Evolutionary conservation across 2,329 filamentous ascomycete genomes (phyloP).

Genomic region (Berkeleyomyces rouxiae): DNA sequence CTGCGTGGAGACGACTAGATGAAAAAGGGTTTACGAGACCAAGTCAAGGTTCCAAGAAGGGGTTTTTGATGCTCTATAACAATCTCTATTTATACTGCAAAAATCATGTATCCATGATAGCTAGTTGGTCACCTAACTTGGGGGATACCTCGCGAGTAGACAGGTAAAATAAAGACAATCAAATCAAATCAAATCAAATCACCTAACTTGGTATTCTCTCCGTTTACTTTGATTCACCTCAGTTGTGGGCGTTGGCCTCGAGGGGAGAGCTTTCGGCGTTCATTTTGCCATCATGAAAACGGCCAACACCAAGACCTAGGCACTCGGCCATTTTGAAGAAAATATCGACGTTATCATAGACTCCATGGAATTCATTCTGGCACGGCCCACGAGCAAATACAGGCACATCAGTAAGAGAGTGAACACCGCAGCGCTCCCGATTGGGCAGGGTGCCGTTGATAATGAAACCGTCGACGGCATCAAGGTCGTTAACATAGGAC

Average conservation of each 20-base stretch:
- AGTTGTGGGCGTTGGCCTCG: conserved; percentile 8
- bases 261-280: conserved; percentile 4
- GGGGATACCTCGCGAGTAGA: no score
- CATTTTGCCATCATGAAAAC: conserved; percentile 1
- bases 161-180: no score
- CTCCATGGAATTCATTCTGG: conserved; percentile 57
- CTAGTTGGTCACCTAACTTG: no score
- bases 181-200: no score
- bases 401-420: conserved; percentile 62
- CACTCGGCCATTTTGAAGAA: conserved; percentile 60
- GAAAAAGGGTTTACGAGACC: no score
- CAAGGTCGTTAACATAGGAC: conserved; percentile 51
- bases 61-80: no score
- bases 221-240: background rate
- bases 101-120: no score
- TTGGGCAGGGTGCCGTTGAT: conserved; percentile 60
- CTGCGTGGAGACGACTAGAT: no score
- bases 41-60: no score
- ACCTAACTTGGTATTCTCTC: no score
- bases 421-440: conserved; percentile 48
- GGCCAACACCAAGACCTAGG: conserved; percentile 33
- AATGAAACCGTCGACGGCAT: conserved; percentile 49
- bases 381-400: conserved; percentile 68
- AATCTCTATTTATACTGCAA: no score
- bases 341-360: conserved; percentile 54